These are phyloP conservation scores for Pneumocystis canis DNA, from an alignment of 1,139 yeast genomes.

Conservation along the genomic window DNA sequence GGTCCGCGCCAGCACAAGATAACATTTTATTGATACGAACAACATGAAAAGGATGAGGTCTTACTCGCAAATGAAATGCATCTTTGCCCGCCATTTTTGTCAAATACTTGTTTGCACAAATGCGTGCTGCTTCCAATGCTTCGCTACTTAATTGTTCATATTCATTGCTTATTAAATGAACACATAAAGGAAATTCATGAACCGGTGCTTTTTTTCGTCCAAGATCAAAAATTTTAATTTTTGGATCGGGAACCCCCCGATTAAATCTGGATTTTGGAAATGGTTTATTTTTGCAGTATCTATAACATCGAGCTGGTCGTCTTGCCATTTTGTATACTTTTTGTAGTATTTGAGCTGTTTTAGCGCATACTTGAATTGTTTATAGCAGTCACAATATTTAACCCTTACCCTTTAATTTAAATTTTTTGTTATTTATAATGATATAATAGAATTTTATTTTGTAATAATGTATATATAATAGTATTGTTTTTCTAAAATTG, in stretches of 20 bases:
- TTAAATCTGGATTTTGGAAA: conserved; percentile 99
- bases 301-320: conserved; percentile 99
- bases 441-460: too few species aligned
- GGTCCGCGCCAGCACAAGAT: conserved; percentile 99
- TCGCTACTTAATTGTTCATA: conserved; percentile 97
- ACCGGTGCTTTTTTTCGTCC: conserved; percentile 99
- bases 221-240: conserved; percentile 96
- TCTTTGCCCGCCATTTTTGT: conserved; percentile 97
- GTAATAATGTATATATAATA: too few species aligned
- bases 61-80: conserved; percentile 98
- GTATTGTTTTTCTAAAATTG: too few species aligned
- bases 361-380: neutral
- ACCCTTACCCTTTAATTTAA: too few species aligned
- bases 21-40: conserved; percentile 99
- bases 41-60: conserved; percentile 99
- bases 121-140: conserved; percentile 99
- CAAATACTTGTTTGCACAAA: conserved; percentile 98
- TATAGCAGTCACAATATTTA: neutral
- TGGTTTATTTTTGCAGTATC: conserved; percentile 99
- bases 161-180: conserved; percentile 98
- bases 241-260: conserved; percentile 99
- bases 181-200: conserved; percentile 98
- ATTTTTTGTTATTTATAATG: too few species aligned
- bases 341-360: neutral
- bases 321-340: conserved; percentile 76